Evolutionary conservation across 2,329 filamentous ascomycete genomes (phyloP), one percentile per base, ranked within the genome.

Genomic region (Hyphodiscus sp.): DNA sequence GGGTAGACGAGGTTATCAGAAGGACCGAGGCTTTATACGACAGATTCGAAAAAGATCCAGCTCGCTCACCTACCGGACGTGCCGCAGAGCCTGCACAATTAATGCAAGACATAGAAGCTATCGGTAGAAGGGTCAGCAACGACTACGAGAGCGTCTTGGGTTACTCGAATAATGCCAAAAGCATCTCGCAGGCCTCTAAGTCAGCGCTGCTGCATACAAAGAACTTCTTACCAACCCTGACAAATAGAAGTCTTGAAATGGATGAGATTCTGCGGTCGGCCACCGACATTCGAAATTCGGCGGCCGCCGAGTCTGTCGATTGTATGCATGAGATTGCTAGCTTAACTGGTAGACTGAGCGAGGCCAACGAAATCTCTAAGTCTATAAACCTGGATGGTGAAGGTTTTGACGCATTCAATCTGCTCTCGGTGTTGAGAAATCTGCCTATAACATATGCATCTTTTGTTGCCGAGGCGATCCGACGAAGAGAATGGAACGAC

Each of bases 391-490:
- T 89, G 47, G 82, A 86, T 8, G 81, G 87, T 55, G 87, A 94
- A 55, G 87, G 89, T 45, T 78, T 87, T 65, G 83, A 89, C 30
- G 86, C 87, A 0, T 91, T 96, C 67, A 86, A 95, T 58, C 81
- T 89, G 42, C 76, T 99, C 20, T 83, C 85, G 18, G 76, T 89
- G 20, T 85, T 96, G 38, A 85, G 91, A 44, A 84, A 91, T 58
- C 79, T 97, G 29, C 94, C 94, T 0, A 86, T 87, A 53, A 84
- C 95, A 63, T 99, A 97, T 68, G 91, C 91, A 0, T 91, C 91
- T 2, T 87, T 96, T 54, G 75, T 95, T 19, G 81, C 89, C 2
- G 94, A 99, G 70, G 87, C 90, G 16, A 82, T 96, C 42, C 82
- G 89, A 53, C 85, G 94, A 20, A 85, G 85, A 33, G 91, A 96